phyloP scores from a whole-genome alignment of 306 rosid species.

The Trifolium pratense region DNA sequence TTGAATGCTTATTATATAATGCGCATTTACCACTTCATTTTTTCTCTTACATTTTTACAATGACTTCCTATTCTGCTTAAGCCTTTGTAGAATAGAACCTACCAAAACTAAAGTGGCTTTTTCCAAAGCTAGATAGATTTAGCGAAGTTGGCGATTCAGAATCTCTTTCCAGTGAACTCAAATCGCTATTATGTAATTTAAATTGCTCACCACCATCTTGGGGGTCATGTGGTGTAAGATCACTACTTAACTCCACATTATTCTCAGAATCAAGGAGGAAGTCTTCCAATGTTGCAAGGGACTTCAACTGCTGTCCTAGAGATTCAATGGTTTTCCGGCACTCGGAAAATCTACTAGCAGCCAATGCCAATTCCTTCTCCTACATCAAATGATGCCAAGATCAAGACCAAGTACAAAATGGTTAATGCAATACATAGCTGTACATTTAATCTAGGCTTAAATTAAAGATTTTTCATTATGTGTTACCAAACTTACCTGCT shows the following conservation, averaged over 20 bases:
- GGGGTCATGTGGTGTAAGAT: conserved; percentile 22
- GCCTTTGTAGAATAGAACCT: conserved; percentile 46
- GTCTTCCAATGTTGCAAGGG: conserved; percentile 74
- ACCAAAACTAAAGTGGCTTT: conserved; percentile 46
- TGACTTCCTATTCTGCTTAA: conserved; percentile 39
- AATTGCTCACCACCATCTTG: conserved; percentile 36
- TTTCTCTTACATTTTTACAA: conserved; percentile 40
- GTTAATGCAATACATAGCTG: neutral
- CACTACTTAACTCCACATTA: conserved; percentile 42
- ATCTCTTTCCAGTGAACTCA: conserved; percentile 39
- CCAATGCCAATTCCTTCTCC: conserved; percentile 76
- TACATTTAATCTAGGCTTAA: conserved; percentile 25
- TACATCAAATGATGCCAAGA: conserved; percentile 43
- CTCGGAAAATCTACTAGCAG: conserved; percentile 72
- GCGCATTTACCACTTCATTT: conserved; percentile 36
- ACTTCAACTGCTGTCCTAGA: conserved; percentile 68
- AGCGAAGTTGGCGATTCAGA: conserved; percentile 40
- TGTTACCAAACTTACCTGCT: conserved; percentile 68
- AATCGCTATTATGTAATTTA: conserved; percentile 37
- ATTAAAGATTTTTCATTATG: neutral
- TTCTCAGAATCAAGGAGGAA: conserved; percentile 59
- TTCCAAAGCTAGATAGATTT: conserved; percentile 42
- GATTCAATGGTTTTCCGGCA: conserved; percentile 81
- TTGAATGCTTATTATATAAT: conserved; percentile 15
- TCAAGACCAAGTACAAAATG: neutral